Percentiles rank a stretch among this genome's conserved stretches.
Conservation (phyloP, 78 protist genomes). For the Polysphondylium violaceum region DNA sequence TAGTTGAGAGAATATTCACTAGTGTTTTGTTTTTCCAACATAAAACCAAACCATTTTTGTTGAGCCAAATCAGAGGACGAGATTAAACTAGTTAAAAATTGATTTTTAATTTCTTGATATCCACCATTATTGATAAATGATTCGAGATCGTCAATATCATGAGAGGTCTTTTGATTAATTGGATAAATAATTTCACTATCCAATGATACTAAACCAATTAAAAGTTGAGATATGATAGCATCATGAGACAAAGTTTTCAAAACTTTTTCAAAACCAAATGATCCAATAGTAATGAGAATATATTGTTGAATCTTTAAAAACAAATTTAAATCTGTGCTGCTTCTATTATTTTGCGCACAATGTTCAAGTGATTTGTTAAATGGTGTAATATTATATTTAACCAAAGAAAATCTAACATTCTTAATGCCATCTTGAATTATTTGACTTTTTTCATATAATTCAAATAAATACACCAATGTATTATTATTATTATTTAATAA, state of each 20-base stretch:
- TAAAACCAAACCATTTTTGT: too few relatives aligned
- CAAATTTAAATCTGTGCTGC: not conserved
- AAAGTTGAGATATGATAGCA: not conserved
- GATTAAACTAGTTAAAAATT: too few relatives aligned
- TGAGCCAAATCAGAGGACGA: too few relatives aligned
- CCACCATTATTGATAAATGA: too few relatives aligned
- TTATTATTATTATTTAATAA: too few relatives aligned
- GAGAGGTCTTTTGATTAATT: not conserved
- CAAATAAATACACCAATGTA: not conserved
- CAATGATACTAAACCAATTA: not conserved
- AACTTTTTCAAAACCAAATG: constrained; percentile 6
- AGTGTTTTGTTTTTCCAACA: too few relatives aligned
- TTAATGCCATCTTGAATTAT: not conserved
- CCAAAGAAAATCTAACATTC: constrained; percentile 16
- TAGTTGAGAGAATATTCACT: too few relatives aligned
- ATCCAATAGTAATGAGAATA: not conserved
- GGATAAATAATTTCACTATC: constrained; percentile 1
- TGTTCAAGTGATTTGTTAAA: not conserved
- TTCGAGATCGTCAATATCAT: not conserved
- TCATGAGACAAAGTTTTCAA: not conserved
- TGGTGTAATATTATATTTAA: constrained; percentile 16
- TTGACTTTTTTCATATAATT: too few relatives aligned
- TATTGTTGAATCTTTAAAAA: not conserved
- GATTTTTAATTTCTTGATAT: too few relatives aligned
- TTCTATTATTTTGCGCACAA: not conserved